phyloP scores from a whole-genome alignment of 2,329 filamentous ascomycete genomes.

The Cryphonectria radicalis region DNA sequence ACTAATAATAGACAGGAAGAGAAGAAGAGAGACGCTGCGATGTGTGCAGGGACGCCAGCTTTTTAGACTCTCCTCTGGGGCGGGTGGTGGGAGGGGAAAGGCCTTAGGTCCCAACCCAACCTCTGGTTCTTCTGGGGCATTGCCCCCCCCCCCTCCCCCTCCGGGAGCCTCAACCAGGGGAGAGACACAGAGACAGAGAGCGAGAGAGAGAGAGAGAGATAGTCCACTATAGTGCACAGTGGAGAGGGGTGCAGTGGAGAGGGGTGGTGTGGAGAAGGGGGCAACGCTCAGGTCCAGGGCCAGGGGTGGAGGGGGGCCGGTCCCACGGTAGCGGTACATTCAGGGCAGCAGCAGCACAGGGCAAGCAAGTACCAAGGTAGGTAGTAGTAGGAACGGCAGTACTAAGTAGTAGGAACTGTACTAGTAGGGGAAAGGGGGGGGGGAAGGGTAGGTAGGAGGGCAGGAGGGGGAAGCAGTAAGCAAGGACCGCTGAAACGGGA shows the following conservation, averaged over 20 bases:
- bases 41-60: slow-evolving; percentile 32
- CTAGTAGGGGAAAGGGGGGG: too few species aligned
- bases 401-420: neutral
- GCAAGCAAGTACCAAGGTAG: too few species aligned
- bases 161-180: neutral
- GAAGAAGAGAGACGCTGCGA: slow-evolving; percentile 37
- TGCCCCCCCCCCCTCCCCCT: neutral
- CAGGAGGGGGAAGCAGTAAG: neutral
- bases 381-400: too few species aligned
- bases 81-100: neutral
- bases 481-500: slow-evolving; percentile 15
- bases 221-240: neutral
- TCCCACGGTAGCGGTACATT: neutral
- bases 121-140: neutral
- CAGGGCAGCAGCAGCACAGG: neutral
- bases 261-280: slow-evolving; percentile 21
- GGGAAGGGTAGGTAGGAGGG: too few species aligned
- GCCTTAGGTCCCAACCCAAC: neutral
- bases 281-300: slow-evolving; percentile 2
- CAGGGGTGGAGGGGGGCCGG: neutral
- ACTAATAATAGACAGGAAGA: slow-evolving; percentile 55
- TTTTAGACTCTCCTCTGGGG: slow-evolving; percentile 26
- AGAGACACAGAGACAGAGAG: neutral
- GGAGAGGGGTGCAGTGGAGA: slow-evolving; percentile 3
- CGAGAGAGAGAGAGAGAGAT: neutral